Percentiles rank a stretch among this genome's conserved stretches.
phyloP scores from a whole-genome alignment of 306 rosid genomes.

The Pterocarpus santalinus region DNA sequence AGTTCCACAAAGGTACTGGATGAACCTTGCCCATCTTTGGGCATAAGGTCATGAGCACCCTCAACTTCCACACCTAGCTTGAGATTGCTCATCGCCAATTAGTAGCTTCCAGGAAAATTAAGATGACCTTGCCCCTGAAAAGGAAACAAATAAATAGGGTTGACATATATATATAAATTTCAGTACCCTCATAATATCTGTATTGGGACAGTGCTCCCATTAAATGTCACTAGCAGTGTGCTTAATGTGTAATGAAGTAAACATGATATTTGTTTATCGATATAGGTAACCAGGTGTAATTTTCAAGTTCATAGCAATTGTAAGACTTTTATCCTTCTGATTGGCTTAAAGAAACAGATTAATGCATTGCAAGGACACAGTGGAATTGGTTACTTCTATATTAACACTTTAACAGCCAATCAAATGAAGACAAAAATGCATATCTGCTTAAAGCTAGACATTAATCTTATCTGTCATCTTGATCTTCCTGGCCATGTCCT shows the following conservation, averaged over 20 bases:
- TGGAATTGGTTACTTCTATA: background rate
- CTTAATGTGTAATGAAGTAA: too few relatives aligned
- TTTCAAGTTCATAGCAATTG: background rate
- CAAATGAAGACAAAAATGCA: background rate
- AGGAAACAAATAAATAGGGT: constrained; percentile 24
- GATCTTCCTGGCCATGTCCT: too few relatives aligned
- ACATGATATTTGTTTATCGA: background rate
- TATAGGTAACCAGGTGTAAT: background rate
- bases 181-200: background rate
- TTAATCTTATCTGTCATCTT: too few relatives aligned
- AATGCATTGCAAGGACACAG: too few relatives aligned
- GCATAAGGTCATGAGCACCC: constrained; percentile 85
- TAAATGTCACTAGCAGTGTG: background rate
- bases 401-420: background rate
- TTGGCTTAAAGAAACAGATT: background rate
- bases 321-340: background rate
- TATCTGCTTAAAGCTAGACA: background rate
- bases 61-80: constrained; percentile 91
- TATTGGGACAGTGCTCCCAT: background rate
- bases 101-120: constrained; percentile 41
- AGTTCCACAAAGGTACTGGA: constrained; percentile 78
- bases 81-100: constrained; percentile 66
- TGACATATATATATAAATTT: constrained; percentile 9
- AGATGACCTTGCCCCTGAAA: constrained; percentile 53
- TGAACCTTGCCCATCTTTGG: constrained; percentile 88